Evolutionary conservation across 257 asterid genomes (phyloP), one percentile per base, ranked within the genome.

Genomic region (Coffea canephora): DNA sequence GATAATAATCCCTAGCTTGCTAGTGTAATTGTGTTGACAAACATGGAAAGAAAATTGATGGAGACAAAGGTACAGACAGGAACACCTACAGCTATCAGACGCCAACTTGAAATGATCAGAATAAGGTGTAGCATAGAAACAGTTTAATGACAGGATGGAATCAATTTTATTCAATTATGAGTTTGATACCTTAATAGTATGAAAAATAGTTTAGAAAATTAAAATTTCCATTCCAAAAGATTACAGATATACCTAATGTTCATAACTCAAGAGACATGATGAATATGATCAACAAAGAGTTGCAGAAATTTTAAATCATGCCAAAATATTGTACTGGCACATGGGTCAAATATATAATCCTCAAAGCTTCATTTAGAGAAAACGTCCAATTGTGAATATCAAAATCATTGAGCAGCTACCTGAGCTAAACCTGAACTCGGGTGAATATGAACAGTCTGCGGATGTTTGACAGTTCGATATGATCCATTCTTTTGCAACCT

Each of bases 351-450:
- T 15, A 61, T 49, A 75, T 9, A 75, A 41, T 75, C 18, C 18
- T 1, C 16, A 36, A 4, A 74, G 61, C 36, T 57, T 25, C 57
- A 31, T 73, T 52, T 15, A 74, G 5, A 59, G 12, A 19, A 14
- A 45, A 45, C 12, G 10, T 45, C 75, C 9, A 12, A 46, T 46
- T 39, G 39, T 41, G 69, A 31, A 62, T 61, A 41, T 11, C 36
- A 71, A 49, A 71, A 55, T 36, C 4, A 25, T n/a, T 36, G 9
- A 74, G 43, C 4, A 75, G 70, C 74, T 74, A 82, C 96, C 97
- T 91, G 93, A 57, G 98, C 88, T 85, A 95, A 91, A 83, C 96
- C 98, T 66, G 98, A 95, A 86, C 98, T 91, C 3, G 97, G 99
- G 81, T 95, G 98, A 69, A 93, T 87, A 81, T 95, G 90, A 79